Percentiles rank a stretch among this genome's conserved stretches.
Evolutionary conservation across 306 rosid species (phyloP).

Genomic region (Prunus mira): DNA sequence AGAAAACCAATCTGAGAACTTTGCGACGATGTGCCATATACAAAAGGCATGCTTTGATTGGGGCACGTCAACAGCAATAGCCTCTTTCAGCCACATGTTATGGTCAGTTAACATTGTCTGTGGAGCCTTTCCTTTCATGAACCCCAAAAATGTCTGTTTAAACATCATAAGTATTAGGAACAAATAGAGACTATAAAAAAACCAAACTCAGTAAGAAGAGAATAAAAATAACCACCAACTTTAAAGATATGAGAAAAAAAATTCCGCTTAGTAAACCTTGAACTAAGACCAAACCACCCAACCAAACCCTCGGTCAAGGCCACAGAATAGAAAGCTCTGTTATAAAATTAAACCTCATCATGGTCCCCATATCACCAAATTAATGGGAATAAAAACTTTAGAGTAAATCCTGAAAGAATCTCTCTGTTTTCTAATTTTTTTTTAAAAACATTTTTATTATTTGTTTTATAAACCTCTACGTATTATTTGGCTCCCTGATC

Average conservation of each 20-base stretch:
- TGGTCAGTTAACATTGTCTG: conserved; percentile 76
- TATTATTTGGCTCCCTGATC: not conserved
- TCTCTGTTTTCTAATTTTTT: not conserved
- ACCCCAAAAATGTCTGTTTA: conserved; percentile 64
- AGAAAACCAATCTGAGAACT: conserved; percentile 87
- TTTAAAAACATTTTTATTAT: too few species aligned
- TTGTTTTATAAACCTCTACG: too few species aligned
- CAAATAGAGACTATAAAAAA: not conserved
- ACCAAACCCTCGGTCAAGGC: not conserved
- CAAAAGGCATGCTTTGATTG: conserved; percentile 75
- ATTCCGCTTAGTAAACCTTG: not conserved
- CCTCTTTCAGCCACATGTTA: conserved; percentile 87
- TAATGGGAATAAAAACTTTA: too few species aligned
- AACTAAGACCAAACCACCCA: not conserved
- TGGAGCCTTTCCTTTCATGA: conserved; percentile 85
- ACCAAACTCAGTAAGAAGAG: conserved; percentile 1
- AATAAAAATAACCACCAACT: not conserved
- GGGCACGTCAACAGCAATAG: conserved; percentile 66
- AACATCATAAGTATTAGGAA: conserved; percentile 11
- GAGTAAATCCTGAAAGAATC: not conserved
- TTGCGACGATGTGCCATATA: conserved; percentile 74
- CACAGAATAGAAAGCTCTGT: not conserved
- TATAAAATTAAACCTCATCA: not conserved
- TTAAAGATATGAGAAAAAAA: not conserved
- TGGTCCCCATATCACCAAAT: not conserved